Evolutionary conservation across 2,329 filamentous ascomycete species (phyloP), one percentile per base, ranked within the genome.

Genomic region (Hypoxylon sp.): DNA sequence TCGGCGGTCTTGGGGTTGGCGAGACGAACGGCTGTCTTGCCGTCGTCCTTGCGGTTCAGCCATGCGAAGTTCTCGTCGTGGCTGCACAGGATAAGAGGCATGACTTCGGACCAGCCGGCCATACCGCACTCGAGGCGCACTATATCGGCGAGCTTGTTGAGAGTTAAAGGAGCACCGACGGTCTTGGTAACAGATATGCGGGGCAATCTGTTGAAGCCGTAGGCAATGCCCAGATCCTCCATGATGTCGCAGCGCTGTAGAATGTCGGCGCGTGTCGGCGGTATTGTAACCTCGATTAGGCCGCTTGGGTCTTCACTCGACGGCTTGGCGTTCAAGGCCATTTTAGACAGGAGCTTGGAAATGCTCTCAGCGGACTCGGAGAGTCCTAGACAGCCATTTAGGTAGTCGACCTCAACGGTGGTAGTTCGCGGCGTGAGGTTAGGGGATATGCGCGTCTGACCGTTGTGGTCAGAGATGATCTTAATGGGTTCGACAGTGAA

Each of bases 61-160:
- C 93, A 98, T 65, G 87, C 91, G 79, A 98, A 99, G 84, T 99
- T 99, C 86, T 99, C 96, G 77, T 98, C 95, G 80, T 98, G 94
- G 49, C 93, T 97, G 86, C 96, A 99, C 60, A 99, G 89, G 73
- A 97, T 98, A 28, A 99, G 86, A 25, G 96, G 95, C 88, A 99
- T 91, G 61, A 97, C 95, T 83, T 99, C 96, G 60, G 89, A 91
- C 96, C 96, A 99, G 65, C 96, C 96, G 5, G 95, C 91, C 89
- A 97, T 96, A 60, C 94, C 95, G 55, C 92, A 89, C 80, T 99
- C 96, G 60, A 90, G 83, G 59, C 96, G 91, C 65, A 98, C 89
- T 73, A 98, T 97, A 76, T 99, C 97, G 67, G 87, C 87, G 43
- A 99, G 90, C 82, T 98, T 98, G 86, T 99, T 99, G 81, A 99